Percentiles rank a stretch among this genome's conserved stretches.
Evolutionary conservation across 768 basidiomycete species (phyloP).

Genomic region (Amanita polypyramis): DNA sequence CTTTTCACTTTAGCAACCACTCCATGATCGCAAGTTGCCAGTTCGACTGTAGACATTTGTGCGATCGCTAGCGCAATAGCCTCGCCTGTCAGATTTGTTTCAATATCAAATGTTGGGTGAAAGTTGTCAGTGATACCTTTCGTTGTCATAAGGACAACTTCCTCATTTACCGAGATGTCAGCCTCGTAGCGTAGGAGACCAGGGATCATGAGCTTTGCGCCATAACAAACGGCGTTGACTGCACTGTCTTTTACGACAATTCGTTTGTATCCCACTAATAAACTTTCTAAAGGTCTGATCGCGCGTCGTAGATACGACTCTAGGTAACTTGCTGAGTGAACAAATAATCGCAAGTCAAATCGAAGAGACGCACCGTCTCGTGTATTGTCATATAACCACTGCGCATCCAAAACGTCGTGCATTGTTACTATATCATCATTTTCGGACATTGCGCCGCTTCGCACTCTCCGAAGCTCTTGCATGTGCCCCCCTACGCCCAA

Average conservation of each 20-base stretch:
- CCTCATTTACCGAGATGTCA: constrained; percentile 90
- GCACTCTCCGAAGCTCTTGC: constrained; percentile 93
- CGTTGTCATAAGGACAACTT: constrained; percentile 97
- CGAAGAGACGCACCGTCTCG: constrained; percentile 65
- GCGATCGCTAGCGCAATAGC: constrained; percentile 92
- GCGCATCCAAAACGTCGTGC: constrained; percentile 99
- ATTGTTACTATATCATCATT: constrained; percentile 98
- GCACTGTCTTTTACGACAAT: constrained; percentile 99
- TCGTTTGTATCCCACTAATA: constrained; percentile 93
- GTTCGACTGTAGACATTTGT: constrained; percentile 98
- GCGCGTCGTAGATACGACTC: constrained; percentile 95
- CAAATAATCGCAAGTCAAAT: neutral
- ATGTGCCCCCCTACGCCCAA: constrained; percentile 99
- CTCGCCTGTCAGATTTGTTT: constrained; percentile 43
- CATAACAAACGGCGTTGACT: constrained; percentile 98
- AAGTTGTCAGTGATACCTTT: constrained; percentile 48
- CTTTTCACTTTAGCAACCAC: constrained; percentile 99
- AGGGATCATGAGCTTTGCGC: constrained; percentile 99
- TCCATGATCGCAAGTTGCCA: constrained; percentile 96
- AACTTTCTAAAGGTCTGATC: constrained; percentile 87
- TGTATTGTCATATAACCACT: constrained; percentile 97
- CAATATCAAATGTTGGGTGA: constrained; percentile 4
- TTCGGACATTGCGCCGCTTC: constrained; percentile 94
- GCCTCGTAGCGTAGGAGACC: constrained; percentile 94
- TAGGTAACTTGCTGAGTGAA: constrained; percentile 20